Conservation (phyloP, 305 asterid species). For the Coffea humblotiana region DNA sequence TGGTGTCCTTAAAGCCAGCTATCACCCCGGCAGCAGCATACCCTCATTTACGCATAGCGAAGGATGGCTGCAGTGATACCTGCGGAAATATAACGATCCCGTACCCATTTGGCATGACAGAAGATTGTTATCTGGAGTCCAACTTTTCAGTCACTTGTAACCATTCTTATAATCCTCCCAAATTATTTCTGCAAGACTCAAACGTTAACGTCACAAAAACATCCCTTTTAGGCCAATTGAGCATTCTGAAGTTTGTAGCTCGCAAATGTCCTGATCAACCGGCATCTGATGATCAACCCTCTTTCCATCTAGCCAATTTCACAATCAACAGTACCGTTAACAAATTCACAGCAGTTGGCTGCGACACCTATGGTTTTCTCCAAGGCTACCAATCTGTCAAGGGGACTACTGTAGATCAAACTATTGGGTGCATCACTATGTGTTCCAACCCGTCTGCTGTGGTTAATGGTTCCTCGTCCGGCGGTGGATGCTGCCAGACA, state of each 20-base stretch:
- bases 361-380: slow-evolving; percentile 31
- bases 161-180: slow-evolving; percentile 25
- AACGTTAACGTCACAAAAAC: slow-evolving; percentile 18
- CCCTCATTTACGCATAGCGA: slow-evolving; percentile 21
- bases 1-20: not conserved
- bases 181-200: slow-evolving; percentile 9
- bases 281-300: no score
- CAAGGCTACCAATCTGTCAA: not conserved
- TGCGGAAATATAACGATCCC: slow-evolving; percentile 37
- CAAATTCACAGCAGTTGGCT: slow-evolving; percentile 40
- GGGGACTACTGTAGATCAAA: not conserved
- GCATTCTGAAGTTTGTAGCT: not conserved
- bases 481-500: slow-evolving; percentile 40
- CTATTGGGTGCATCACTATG: slow-evolving; percentile 31
- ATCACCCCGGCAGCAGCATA: not conserved
- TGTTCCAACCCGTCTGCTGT: slow-evolving; percentile 21
- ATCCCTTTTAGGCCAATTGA: slow-evolving; percentile 38
- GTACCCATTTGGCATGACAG: not conserved
- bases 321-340: slow-evolving; percentile 28
- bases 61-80: slow-evolving; percentile 25
- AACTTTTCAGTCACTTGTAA: slow-evolving; percentile 34
- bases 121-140: slow-evolving; percentile 13
- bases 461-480: slow-evolving; percentile 23
- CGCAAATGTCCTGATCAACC: no score
- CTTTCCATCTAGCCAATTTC: no score